phyloP scores from a whole-genome alignment of 768 basidiomycete species.

The Mrakia gelida region DNA sequence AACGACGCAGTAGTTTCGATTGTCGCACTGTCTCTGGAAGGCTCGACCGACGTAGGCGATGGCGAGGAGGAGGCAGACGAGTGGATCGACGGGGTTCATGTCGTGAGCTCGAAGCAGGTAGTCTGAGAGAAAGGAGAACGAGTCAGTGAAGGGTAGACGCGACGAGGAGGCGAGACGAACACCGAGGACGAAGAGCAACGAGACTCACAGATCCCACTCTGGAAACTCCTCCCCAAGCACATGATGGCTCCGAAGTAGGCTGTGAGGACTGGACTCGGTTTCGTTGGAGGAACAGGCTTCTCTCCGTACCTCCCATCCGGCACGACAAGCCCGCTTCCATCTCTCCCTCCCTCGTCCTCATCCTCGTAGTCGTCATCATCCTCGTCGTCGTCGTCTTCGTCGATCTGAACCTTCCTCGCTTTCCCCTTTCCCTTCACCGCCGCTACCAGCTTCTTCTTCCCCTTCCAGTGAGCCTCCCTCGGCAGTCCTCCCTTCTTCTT shows the following conservation, averaged over 20 bases:
- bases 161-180: constrained; percentile 13
- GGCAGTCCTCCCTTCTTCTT: constrained; percentile 31
- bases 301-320: background rate
- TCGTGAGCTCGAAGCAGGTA: constrained; percentile 87
- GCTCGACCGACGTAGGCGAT: constrained; percentile 83
- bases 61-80: constrained; percentile 76
- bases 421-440: constrained; percentile 6
- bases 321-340: background rate
- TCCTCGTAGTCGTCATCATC: constrained; percentile 34
- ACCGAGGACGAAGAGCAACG: background rate
- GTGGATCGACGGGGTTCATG: constrained; percentile 72
- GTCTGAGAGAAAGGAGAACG: constrained; percentile 51
- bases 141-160: background rate
- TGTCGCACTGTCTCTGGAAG: constrained; percentile 91
- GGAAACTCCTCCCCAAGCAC: constrained; percentile 20
- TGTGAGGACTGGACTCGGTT: constrained; percentile 65
- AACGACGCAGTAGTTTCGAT: constrained; percentile 79
- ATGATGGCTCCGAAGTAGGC: constrained; percentile 78
- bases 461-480: constrained; percentile 46
- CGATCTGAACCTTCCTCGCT: constrained; percentile 48
- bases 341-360: constrained; percentile 7
- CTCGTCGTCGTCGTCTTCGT: constrained; percentile 26
- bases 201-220: background rate
- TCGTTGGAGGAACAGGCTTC: constrained; percentile 49
- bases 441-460: constrained; percentile 31